Conservation (phyloP, 108 stramenopile genomes). For the Craspedostauros australis region DNA sequence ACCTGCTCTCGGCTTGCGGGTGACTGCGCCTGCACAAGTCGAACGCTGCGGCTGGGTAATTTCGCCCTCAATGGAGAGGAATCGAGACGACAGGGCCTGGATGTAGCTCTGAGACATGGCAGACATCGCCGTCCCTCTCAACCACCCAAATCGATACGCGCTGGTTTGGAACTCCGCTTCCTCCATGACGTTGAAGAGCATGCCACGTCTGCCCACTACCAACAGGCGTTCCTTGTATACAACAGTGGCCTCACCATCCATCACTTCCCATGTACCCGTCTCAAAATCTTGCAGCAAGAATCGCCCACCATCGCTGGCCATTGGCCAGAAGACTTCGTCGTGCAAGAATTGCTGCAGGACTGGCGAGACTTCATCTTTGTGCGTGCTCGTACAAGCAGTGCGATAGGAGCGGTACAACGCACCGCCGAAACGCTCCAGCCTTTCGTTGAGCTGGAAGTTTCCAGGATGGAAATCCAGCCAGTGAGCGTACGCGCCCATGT, state of each 20-base stretch:
- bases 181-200: constrained; percentile 8
- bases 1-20: background rate
- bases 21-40: background rate
- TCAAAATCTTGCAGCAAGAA: constrained; percentile 47
- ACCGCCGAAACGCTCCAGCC: constrained; percentile 16
- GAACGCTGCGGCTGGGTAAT: background rate
- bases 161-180: constrained; percentile 20
- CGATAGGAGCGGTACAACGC: constrained; percentile 12
- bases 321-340: too few species aligned
- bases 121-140: constrained; percentile 14
- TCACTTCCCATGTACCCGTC: constrained; percentile 37
- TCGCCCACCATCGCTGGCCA: constrained; percentile 22
- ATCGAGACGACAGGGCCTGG: constrained; percentile 4
- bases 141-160: constrained; percentile 30
- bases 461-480: constrained; percentile 58
- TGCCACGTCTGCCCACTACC: background rate
- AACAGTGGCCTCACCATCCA: constrained; percentile 14
- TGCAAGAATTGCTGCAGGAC: background rate
- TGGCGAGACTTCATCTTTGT: background rate
- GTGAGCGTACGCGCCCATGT: constrained; percentile 33
- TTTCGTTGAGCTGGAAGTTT: constrained; percentile 25
- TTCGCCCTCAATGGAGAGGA: background rate
- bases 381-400: too few species aligned
- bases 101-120: constrained; percentile 11
- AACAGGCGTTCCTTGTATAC: constrained; percentile 12